These are phyloP conservation scores for Botrytis squamosa DNA, from an alignment of 2,329 filamentous ascomycete species.

Conservation along the genomic window DNA sequence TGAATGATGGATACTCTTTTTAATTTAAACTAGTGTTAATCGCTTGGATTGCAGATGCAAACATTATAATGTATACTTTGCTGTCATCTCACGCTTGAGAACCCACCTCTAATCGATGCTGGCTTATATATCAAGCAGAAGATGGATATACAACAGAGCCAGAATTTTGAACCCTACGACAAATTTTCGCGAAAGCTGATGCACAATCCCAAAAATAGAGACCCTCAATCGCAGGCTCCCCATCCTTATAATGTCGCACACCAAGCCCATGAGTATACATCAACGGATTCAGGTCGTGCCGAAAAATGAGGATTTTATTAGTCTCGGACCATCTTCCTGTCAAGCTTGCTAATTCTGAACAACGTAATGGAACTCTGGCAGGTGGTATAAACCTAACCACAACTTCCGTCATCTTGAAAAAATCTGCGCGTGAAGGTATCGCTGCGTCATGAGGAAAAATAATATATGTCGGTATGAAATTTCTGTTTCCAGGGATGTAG, in stretches of 20 bases:
- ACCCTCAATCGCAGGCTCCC: neutral
- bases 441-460: neutral
- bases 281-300: neutral
- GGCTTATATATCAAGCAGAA: neutral
- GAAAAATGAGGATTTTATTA: neutral
- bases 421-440: neutral
- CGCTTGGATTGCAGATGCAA: neutral
- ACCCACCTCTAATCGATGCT: neutral
- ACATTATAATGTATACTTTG: neutral
- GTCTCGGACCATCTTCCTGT: neutral
- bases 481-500: neutral
- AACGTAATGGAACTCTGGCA: accelerated
- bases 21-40: no score
- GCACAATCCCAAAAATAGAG: neutral
- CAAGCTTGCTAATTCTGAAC: neutral
- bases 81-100: neutral
- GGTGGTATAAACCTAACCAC: neutral
- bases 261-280: neutral
- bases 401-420: neutral
- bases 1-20: neutral
- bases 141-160: neutral
- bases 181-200: neutral
- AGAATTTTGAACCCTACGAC: no score
- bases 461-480: neutral
- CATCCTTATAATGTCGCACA: neutral